phyloP scores from a whole-genome alignment of 2,329 filamentous ascomycete genomes.

The Tolypocladium capitatum region DNA sequence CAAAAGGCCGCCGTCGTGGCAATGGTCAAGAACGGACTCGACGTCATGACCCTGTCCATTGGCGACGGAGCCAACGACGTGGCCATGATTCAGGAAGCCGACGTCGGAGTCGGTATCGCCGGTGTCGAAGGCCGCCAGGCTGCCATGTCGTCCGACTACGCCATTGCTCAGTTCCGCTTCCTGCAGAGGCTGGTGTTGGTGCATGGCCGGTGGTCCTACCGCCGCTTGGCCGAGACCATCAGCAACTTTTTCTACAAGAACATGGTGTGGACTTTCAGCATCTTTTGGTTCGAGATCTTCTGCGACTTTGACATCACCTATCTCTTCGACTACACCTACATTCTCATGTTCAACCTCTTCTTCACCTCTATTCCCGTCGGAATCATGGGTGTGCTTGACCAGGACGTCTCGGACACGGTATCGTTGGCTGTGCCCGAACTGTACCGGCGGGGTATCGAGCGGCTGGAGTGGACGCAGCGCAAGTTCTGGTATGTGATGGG shows the following conservation, averaged over 20 bases:
- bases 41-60: conserved; percentile 91
- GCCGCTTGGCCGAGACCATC: conserved; percentile 80
- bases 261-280: conserved; percentile 89
- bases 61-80: conserved; percentile 94
- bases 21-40: conserved; percentile 87
- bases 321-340: conserved; percentile 95
- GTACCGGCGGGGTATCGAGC: conserved; percentile 89
- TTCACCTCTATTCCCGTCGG: conserved; percentile 94
- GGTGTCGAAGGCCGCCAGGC: conserved; percentile 87
- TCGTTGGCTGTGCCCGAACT: conserved; percentile 90
- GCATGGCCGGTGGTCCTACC: conserved; percentile 93
- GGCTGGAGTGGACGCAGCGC: conserved; percentile 84
- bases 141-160: conserved; percentile 93
- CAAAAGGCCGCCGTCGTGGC: conserved; percentile 95
- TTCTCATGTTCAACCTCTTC: conserved; percentile 88
- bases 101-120: conserved; percentile 92
- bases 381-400: conserved; percentile 91
- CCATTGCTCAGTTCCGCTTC: conserved; percentile 87
- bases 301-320: conserved; percentile 95
- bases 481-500: conserved; percentile 74
- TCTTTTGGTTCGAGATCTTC: conserved; percentile 97
- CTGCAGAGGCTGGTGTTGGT: conserved; percentile 75
- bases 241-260: conserved; percentile 99
- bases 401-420: conserved; percentile 89
- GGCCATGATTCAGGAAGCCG: conserved; percentile 94